Conservation (phyloP, 2,329 filamentous ascomycete species). For the Tetracladium maxilliforme region DNA sequence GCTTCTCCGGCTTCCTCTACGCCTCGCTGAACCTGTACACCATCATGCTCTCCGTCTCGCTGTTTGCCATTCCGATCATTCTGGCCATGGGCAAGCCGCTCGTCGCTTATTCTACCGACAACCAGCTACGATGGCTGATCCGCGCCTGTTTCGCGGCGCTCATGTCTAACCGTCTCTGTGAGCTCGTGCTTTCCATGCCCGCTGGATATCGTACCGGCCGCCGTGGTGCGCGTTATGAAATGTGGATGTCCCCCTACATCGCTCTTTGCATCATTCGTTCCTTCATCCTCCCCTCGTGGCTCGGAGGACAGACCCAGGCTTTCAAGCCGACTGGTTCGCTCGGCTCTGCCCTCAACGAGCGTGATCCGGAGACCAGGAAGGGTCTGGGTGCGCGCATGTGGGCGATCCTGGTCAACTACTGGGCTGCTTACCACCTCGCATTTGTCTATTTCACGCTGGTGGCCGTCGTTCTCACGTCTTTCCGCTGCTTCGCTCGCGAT, state of each 20-base stretch:
- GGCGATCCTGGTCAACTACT: constrained; percentile 37
- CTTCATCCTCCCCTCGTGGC: constrained; percentile 42
- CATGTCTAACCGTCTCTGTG: constrained; percentile 36
- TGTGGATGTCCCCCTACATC: constrained; percentile 51
- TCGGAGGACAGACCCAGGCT: constrained; percentile 40
- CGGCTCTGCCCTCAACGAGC: constrained; percentile 39
- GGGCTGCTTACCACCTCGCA: constrained; percentile 35
- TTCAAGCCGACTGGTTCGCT: constrained; percentile 48
- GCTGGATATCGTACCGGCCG: constrained; percentile 44
- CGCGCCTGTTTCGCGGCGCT: constrained; percentile 36
- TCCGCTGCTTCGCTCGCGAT: constrained; percentile 29
- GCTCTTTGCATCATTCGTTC: constrained; percentile 40
- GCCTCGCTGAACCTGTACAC: constrained; percentile 39
- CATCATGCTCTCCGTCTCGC: constrained; percentile 34
- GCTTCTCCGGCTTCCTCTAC: constrained; percentile 43
- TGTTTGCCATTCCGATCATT: constrained; percentile 44
- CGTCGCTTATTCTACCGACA: constrained; percentile 35
- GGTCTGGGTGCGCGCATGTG: constrained; percentile 31
- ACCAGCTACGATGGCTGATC: constrained; percentile 43
- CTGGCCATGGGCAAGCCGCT: constrained; percentile 39
- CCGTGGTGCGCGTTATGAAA: constrained; percentile 36
- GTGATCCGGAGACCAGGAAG: constrained; percentile 30
- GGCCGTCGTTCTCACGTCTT: constrained; percentile 31
- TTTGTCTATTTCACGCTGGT: constrained; percentile 39
- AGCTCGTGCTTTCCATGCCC: constrained; percentile 41